Percentiles rank a stretch among this genome's conserved stretches.
These are phyloP conservation scores for Lizonia empirigonia DNA, from an alignment of 2,329 filamentous ascomycete species.

Conservation along the genomic window DNA sequence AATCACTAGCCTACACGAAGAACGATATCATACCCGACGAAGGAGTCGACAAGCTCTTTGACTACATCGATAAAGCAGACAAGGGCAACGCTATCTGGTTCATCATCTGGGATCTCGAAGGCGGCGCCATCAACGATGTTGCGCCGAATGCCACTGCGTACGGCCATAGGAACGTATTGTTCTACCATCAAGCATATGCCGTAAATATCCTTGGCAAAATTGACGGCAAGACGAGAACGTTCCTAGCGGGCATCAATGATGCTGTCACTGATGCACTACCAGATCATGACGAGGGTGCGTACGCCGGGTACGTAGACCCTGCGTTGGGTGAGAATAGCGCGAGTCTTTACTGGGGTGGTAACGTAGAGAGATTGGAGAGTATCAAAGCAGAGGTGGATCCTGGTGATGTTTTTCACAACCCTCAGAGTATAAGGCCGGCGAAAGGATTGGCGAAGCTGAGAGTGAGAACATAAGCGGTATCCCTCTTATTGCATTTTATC, in stretches of 20 bases:
- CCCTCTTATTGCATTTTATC: no score
- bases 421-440: constrained; percentile 41
- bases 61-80: constrained; percentile 37
- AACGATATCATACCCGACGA: constrained; percentile 39
- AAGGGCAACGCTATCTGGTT: constrained; percentile 45
- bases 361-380: constrained; percentile 41
- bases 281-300: constrained; percentile 51
- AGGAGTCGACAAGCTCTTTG: constrained; percentile 41
- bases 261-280: constrained; percentile 40
- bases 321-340: constrained; percentile 52
- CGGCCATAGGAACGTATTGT: constrained; percentile 41
- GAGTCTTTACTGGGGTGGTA: constrained; percentile 54
- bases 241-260: constrained; percentile 51
- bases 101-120: constrained; percentile 44
- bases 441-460: constrained; percentile 8
- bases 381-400: constrained; percentile 51
- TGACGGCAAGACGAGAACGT: constrained; percentile 45
- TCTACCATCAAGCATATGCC: constrained; percentile 48
- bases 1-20: constrained; percentile 41
- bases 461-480: no score
- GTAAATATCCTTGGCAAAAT: constrained; percentile 41
- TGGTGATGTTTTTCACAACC: constrained; percentile 45
- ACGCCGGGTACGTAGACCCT: constrained; percentile 60
- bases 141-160: constrained; percentile 41
- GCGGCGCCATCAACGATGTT: constrained; percentile 42